Percentiles rank a stretch among this genome's conserved stretches.
Conservation (phyloP, 345 rosid genomes). For the Gossypium ekmanianum region DNA sequence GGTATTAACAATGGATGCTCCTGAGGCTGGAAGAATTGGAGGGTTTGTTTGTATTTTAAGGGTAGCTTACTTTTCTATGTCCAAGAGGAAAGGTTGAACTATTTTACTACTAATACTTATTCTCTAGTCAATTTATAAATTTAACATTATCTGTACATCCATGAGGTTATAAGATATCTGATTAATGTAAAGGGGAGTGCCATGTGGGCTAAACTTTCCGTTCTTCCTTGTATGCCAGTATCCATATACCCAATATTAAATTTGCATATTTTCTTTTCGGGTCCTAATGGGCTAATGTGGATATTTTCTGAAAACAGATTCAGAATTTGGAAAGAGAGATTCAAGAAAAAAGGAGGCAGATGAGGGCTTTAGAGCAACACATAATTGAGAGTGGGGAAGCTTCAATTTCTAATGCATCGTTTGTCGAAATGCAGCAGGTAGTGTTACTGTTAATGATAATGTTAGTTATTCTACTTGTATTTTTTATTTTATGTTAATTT, state of each 20-base stretch:
- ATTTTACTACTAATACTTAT: neutral
- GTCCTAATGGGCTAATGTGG: neutral
- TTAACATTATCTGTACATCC: neutral
- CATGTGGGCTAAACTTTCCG: neutral
- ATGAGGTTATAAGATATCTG: neutral
- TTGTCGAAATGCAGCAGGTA: slow-evolving; percentile 98
- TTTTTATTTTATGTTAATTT: neutral
- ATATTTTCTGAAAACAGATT: slow-evolving; percentile 45
- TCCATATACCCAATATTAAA: neutral
- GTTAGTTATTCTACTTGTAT: neutral
- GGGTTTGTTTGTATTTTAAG: neutral
- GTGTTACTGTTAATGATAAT: slow-evolving; percentile 9
- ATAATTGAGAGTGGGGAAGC: slow-evolving; percentile 92
- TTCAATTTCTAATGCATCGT: slow-evolving; percentile 82
- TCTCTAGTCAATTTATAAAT: neutral
- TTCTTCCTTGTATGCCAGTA: neutral
- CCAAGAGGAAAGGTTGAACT: neutral
- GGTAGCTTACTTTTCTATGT: neutral
- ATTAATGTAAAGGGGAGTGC: neutral
- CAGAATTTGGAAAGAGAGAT: slow-evolving; percentile 82
- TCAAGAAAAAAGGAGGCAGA: slow-evolving; percentile 87
- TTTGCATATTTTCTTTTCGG: neutral
- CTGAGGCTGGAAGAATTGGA: neutral
- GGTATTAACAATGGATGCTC: neutral
- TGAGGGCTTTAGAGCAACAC: slow-evolving; percentile 76